Evolutionary conservation across 306 rosid genomes (phyloP), one percentile per base, ranked within the genome.

Genomic region (Bauhinia variegata): DNA sequence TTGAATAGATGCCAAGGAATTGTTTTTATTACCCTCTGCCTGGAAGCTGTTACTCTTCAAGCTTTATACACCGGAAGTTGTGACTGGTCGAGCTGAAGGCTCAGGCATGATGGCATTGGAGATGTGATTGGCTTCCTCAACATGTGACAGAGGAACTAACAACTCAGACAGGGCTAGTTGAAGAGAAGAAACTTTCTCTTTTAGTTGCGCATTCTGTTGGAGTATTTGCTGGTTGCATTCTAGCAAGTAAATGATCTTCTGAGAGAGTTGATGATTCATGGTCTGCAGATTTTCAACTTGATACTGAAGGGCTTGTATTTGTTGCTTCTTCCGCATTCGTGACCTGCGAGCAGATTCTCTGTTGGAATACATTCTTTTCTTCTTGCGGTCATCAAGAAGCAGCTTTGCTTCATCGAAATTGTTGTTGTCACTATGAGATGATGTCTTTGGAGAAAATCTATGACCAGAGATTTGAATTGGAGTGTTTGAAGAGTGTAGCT

Each of bases 341-440:
- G 89, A 85, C 75, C 93, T 72, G 58, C 89, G 79, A 48, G 96
- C 95, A 0, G 95, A 87, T 82, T 89, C 95, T 79, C 91, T 65
- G 69, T 89, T 89, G 19, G 95, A 89, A 58, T 83, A 83, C 96
- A 89, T 87, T 68, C 96, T 76, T 61, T 91, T 73, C 82, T 83
- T 86, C 74, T 80, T 82, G 66, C 89, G 54, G 51, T 87, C 91
- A 42, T 89, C 88, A 49, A 85, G 71, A 63, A 83, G 79, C 33
- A 70, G 87, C 54, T 83, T 90, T 1, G 82, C 89, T 60, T 87
- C 87, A 11, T 82, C 95, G 14, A 86, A 77, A 44, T 80, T 72
- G 13, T 76, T 75, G 79, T 77, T 86, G 75, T 79, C 83, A 74
- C 85, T 89, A 65, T 80, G 75, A 42, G 84, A 75, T 39, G 75